Base-by-base conservation (phyloP, 768 basidiomycete species). In the Lactarius hatsudake region DNA sequence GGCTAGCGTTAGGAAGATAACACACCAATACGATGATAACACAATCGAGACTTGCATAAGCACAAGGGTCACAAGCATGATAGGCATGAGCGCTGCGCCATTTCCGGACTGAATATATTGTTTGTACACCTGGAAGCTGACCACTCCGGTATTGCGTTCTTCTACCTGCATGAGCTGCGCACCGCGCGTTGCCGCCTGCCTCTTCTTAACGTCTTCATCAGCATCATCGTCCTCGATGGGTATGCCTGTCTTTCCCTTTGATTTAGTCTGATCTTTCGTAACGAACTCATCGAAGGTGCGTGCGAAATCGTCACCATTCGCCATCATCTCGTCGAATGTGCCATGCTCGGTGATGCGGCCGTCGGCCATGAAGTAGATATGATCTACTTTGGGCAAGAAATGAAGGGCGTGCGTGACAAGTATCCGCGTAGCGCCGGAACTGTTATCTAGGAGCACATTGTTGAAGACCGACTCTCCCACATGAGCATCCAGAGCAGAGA, bases 391-490 rank as follows among this genome's bases (percentile, higher is more conserved):
- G 1, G 91, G 90, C 30, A 98, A 83, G 80, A 96, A 91, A 76
- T 96, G 94, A 9, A 96, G 81, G 1, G 92, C 93, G 73, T 96
- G 94, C 0, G 95, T 98, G 56, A 96, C 94, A 60, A 98, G 86
- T 57, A 98, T 81, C 36, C 93, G 84, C 9, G 95, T 96, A 75
- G 93, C 93, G 54, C 82, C 84, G 7, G 79, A 74, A 18, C 85
- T 79, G 18, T 81, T 83, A 62, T 86, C 84, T 64, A 86, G 81
- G 58, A 96, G 83, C 13, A 94, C 90, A 66, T 95, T 88, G 73
- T 91, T 85, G 79, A 96, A 94, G 17, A 96, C 87, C 3, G 86
- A 83, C 75, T 91, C 91, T 48, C 94, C 94, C 59, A 96, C 93
- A 73, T 95, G 93, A 6, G 94, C 93, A 74, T 98, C 95, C 13